A percentile compares a stretch with the other conserved stretches of the same genome.
Conservation (phyloP, 768 basidiomycete genomes). For the Leccinellum albellum region DNA sequence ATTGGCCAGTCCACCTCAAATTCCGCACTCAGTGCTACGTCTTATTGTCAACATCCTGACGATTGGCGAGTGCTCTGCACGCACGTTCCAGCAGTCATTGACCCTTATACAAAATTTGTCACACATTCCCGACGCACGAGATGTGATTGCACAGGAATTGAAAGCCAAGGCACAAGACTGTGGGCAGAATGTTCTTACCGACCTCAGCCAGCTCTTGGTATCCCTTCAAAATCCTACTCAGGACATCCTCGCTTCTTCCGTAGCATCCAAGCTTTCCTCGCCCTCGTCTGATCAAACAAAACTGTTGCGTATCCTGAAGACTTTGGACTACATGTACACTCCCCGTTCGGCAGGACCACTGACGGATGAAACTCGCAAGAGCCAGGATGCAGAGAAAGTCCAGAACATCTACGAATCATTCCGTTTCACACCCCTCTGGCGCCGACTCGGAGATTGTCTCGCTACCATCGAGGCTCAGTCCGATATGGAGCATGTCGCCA, state of each 20-base stretch:
- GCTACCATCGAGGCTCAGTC: slow-evolving; percentile 75
- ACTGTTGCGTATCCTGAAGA: slow-evolving; percentile 90
- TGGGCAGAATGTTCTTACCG: slow-evolving; percentile 66
- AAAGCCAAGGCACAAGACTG: slow-evolving; percentile 84
- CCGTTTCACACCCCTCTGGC: slow-evolving; percentile 87
- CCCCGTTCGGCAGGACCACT: slow-evolving; percentile 46
- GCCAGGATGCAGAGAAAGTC: slow-evolving; percentile 73
- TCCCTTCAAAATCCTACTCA: slow-evolving; percentile 56
- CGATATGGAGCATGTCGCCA: slow-evolving; percentile 84
- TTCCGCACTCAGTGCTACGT: slow-evolving; percentile 80
- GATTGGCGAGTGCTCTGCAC: slow-evolving; percentile 92
- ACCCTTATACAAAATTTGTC: slow-evolving; percentile 91
- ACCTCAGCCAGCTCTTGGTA: slow-evolving; percentile 71
- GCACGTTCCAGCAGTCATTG: slow-evolving; percentile 94
- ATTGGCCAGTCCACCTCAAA: slow-evolving; percentile 72
- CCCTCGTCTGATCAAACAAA: slow-evolving; percentile 97
- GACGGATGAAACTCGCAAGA: slow-evolving; percentile 35
- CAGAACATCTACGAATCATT: slow-evolving; percentile 89
- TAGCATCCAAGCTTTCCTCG: slow-evolving; percentile 88
- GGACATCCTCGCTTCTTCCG: slow-evolving; percentile 58
- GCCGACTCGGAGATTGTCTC: slow-evolving; percentile 84
- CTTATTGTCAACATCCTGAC: slow-evolving; percentile 96
- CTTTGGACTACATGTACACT: slow-evolving; percentile 94
- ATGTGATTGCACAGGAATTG: slow-evolving; percentile 86
- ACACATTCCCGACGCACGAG: slow-evolving; percentile 81